Conservation (phyloP, 2,329 filamentous ascomycete genomes). For the Colletotrichum siamense region DNA sequence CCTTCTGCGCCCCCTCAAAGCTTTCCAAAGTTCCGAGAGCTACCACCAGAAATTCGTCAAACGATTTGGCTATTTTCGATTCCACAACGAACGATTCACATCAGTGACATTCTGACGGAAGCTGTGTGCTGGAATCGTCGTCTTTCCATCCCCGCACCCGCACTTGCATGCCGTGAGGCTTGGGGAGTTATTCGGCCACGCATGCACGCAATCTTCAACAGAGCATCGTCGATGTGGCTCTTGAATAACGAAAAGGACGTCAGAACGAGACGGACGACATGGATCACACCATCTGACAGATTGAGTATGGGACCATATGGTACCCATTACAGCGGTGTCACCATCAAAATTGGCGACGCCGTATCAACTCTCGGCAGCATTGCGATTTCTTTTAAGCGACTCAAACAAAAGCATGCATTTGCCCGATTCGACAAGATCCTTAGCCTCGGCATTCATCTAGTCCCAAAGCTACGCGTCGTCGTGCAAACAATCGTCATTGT, state of each 20-base stretch:
- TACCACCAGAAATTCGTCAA: not conserved
- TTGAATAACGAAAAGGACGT: too few species aligned
- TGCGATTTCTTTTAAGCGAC: not conserved
- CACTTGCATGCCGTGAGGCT: not conserved
- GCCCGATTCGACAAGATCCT: not conserved
- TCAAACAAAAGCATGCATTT: not conserved
- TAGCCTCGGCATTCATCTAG: not conserved
- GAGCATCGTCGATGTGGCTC: not conserved
- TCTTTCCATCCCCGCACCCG: not conserved
- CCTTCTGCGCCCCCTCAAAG: not conserved
- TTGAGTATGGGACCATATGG: not conserved
- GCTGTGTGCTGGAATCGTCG: not conserved
- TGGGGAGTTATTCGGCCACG: not conserved
- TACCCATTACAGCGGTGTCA: too few species aligned
- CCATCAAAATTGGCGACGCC: not conserved
- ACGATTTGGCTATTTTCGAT: not conserved
- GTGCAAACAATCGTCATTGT: not conserved
- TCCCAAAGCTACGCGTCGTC: rapidly evolving
- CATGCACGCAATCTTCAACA: not conserved
- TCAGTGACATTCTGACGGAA: not conserved
- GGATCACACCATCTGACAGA: not conserved
- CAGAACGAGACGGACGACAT: not conserved
- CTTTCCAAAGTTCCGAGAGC: not conserved
- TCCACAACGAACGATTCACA: not conserved
- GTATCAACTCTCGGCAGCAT: not conserved